Conservation (phyloP, 2,329 filamentous ascomycete genomes). For the Cadophora gregata region DNA sequence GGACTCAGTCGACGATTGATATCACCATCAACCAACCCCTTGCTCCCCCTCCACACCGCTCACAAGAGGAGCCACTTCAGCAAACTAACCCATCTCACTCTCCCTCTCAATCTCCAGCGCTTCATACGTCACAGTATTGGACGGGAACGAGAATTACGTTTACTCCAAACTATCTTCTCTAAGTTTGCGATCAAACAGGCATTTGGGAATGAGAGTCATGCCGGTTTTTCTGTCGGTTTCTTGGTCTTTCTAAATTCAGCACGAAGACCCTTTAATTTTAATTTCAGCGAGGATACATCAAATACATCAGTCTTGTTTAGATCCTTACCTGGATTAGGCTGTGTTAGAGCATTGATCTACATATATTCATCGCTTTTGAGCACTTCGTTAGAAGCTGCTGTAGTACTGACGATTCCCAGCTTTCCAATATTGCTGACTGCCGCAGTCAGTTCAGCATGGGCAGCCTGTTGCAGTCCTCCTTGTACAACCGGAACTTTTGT, state of each 20-base stretch:
- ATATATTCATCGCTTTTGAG: neutral
- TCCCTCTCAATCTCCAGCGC: slow-evolving; percentile 84
- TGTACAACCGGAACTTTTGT: slow-evolving; percentile 78
- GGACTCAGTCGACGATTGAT: slow-evolving; percentile 81
- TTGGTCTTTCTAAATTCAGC: slow-evolving; percentile 90
- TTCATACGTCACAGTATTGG: slow-evolving; percentile 84
- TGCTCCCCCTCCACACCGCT: slow-evolving; percentile 87
- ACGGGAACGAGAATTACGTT: slow-evolving; percentile 94
- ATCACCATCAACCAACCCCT: slow-evolving; percentile 96
- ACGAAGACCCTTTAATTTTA: slow-evolving; percentile 72
- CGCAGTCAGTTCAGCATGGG: slow-evolving; percentile 78
- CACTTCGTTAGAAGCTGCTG: neutral
- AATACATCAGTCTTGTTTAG: neutral
- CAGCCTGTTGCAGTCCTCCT: slow-evolving; percentile 87
- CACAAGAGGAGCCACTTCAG: slow-evolving; percentile 86
- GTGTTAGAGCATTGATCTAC: slow-evolving; percentile 81
- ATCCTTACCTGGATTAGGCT: slow-evolving; percentile 70
- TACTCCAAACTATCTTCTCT: slow-evolving; percentile 85
- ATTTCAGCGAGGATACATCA: neutral
- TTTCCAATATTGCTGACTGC: slow-evolving; percentile 82
- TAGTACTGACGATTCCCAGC: slow-evolving; percentile 62
- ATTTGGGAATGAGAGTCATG: neutral
- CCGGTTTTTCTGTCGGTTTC: slow-evolving; percentile 47
- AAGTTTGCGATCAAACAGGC: slow-evolving; percentile 48
- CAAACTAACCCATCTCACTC: slow-evolving; percentile 84